Conservation (phyloP, 2,329 filamentous ascomycete species). For the Stagonosporopsis tanaceti region DNA sequence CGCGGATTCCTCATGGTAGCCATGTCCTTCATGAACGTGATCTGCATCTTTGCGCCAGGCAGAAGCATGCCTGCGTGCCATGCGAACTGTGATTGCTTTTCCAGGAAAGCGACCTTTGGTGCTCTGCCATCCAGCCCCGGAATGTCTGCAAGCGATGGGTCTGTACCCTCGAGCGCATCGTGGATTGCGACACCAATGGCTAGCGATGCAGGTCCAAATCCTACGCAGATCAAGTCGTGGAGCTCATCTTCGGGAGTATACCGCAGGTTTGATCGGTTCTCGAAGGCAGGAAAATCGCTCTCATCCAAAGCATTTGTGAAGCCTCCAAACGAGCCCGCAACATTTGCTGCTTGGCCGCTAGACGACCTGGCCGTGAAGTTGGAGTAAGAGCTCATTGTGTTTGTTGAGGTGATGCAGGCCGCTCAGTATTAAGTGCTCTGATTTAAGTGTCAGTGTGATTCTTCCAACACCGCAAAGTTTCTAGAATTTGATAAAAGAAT, state of each 20-base stretch:
- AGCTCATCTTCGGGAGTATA: constrained; percentile 68
- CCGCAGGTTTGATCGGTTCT: constrained; percentile 57
- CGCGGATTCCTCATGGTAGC: constrained; percentile 87
- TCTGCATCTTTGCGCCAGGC: constrained; percentile 94
- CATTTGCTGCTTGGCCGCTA: constrained; percentile 27
- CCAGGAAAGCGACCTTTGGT: constrained; percentile 84
- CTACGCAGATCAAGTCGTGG: constrained; percentile 87
- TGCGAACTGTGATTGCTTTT: constrained; percentile 82
- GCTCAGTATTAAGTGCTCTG: constrained; percentile 6
- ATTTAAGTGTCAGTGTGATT: constrained; percentile 1
- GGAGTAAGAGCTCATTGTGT: constrained; percentile 48
- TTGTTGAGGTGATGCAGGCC: background rate
- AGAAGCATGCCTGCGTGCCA: constrained; percentile 98
- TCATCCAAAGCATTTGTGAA: constrained; percentile 41
- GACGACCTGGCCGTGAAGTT: constrained; percentile 32
- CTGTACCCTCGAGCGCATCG: constrained; percentile 65
- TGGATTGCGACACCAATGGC: constrained; percentile 89
- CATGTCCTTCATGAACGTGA: constrained; percentile 96
- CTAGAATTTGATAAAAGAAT: background rate
- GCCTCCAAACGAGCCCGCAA: constrained; percentile 40
- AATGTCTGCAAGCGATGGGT: constrained; percentile 41
- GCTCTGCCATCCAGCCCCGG: constrained; percentile 48
- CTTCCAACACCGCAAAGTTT: background rate
- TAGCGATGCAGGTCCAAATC: constrained; percentile 90
- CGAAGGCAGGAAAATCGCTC: constrained; percentile 35